Conservation (phyloP, 305 asterid genomes). For the Lippia alba region DNA sequence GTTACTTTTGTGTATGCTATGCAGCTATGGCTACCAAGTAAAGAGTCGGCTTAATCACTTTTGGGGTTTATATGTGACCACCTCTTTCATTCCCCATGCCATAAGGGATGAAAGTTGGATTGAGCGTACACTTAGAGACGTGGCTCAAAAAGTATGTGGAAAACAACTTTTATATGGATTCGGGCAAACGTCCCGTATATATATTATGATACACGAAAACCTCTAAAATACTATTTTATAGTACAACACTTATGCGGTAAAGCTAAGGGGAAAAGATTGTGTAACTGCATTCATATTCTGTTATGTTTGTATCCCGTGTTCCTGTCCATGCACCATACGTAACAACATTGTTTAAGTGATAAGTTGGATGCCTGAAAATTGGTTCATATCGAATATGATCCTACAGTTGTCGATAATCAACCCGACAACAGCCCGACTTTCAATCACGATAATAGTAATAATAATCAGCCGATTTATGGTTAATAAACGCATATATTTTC, state of each 20-base stretch:
- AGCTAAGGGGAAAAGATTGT: too few species aligned
- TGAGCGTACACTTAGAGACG: conserved; percentile 11
- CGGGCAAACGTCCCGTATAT: neutral
- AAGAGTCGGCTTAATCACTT: neutral
- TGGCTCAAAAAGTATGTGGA: neutral
- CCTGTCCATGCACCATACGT: neutral
- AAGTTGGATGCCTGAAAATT: neutral
- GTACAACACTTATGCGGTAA: too few species aligned
- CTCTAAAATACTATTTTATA: too few species aligned
- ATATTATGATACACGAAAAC: too few species aligned
- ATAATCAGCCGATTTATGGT: neutral
- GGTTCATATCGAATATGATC: too few species aligned
- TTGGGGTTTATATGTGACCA: neutral
- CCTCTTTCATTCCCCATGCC: conserved; percentile 19
- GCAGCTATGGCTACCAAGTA: neutral
- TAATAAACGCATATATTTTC: conserved; percentile 1
- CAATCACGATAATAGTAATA: neutral
- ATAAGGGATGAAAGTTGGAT: conserved; percentile 12
- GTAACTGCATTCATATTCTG: too few species aligned
- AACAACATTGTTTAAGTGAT: neutral
- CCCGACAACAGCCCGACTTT: neutral
- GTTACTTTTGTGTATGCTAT: conserved; percentile 14
- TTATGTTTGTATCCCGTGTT: too few species aligned
- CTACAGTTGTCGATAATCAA: too few species aligned
- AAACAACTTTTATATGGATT: neutral